Percentiles rank a stretch among this genome's conserved stretches.
phyloP scores from a whole-genome alignment of 2,329 filamentous ascomycete genomes.

The Davidsoniella australis region DNA sequence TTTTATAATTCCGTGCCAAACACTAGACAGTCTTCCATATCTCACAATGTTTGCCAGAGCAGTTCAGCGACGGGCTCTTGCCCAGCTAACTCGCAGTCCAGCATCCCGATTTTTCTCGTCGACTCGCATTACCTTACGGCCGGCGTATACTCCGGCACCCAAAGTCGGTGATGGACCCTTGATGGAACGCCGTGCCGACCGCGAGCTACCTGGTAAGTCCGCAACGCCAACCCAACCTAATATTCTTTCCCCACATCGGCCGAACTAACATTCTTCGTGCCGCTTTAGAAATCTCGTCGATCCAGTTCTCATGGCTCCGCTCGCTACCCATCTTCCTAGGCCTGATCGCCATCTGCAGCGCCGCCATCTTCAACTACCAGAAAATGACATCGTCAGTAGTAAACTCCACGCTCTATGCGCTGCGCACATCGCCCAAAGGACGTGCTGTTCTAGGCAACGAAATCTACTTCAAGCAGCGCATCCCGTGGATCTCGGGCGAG shows the following conservation, averaged over 20 bases:
- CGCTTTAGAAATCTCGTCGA: slow-evolving; percentile 24
- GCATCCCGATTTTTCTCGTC: neutral
- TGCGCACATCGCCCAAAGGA: slow-evolving; percentile 62
- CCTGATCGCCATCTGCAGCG: slow-evolving; percentile 50
- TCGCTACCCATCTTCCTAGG: slow-evolving; percentile 68
- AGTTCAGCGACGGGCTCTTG: slow-evolving; percentile 6
- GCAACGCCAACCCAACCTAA: neutral
- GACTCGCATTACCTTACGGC: slow-evolving; percentile 23
- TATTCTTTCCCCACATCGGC: neutral
- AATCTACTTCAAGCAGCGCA: slow-evolving; percentile 62
- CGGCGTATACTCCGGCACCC: slow-evolving; percentile 35
- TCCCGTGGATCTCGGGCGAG: slow-evolving; percentile 71
- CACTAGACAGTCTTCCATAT: too few relatives aligned
- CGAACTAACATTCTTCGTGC: neutral
- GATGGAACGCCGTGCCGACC: slow-evolving; percentile 46
- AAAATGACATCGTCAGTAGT: slow-evolving; percentile 78
- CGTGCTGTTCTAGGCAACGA: slow-evolving; percentile 70
- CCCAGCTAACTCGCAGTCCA: neutral
- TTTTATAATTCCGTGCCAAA: neutral
- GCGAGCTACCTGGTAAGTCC: slow-evolving; percentile 43
- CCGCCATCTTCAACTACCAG: slow-evolving; percentile 99
- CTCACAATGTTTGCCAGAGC: slow-evolving; percentile 9
- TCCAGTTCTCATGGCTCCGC: slow-evolving; percentile 44
- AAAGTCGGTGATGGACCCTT: slow-evolving; percentile 43
- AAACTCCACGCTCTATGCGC: slow-evolving; percentile 76